Conservation (phyloP, 2,329 filamentous ascomycete species). For the Fusarium xylarioides region DNA sequence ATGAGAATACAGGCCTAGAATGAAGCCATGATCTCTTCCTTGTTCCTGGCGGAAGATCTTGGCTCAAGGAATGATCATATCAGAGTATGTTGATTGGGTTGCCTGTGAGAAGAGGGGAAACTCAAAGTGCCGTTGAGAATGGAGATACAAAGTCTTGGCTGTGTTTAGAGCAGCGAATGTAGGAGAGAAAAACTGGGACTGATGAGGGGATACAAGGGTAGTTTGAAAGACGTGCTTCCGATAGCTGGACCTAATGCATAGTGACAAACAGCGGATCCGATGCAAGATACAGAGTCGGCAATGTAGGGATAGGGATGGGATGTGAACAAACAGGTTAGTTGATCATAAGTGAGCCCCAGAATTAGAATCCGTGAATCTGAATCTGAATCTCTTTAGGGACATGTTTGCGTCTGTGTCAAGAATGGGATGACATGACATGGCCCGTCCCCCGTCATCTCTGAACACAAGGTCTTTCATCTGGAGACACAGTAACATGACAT, state of each 20-base stretch:
- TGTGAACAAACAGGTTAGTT: constrained; percentile 17
- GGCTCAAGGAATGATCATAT: neutral
- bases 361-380: constrained; percentile 5
- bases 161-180: neutral
- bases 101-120: neutral
- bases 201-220: constrained; percentile 9
- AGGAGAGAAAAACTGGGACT: constrained; percentile 3
- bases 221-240: neutral
- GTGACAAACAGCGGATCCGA: constrained; percentile 25
- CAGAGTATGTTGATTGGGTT: neutral
- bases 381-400: constrained; percentile 14
- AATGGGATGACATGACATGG: constrained; percentile 31
- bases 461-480: constrained; percentile 10
- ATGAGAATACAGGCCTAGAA: neutral
- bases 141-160: neutral
- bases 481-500: constrained; percentile 3
- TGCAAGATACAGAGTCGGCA: too few species aligned
- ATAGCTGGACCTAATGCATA: constrained; percentile 3
- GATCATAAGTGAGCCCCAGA: neutral
- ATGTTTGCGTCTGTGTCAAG: constrained; percentile 38
- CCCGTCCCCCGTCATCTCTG: constrained; percentile 18
- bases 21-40: neutral
- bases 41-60: constrained; percentile 14
- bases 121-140: neutral
- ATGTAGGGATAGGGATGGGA: neutral